Percentiles rank a stretch among this genome's conserved stretches.
Evolutionary conservation across 805 yeast species (phyloP).

Genomic region (Myxozyma mucilagina): DNA sequence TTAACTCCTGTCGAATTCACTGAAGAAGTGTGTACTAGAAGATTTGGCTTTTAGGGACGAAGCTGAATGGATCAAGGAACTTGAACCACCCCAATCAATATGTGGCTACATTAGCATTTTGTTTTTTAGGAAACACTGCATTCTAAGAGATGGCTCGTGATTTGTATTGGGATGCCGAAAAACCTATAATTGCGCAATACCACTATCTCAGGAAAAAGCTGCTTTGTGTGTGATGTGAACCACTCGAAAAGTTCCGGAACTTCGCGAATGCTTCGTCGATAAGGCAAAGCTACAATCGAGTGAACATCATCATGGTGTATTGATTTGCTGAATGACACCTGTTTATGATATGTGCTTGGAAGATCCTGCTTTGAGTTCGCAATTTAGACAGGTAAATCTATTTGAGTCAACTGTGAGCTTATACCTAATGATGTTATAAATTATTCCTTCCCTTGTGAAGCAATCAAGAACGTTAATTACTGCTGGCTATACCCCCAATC

Average conservation of each 20-base stretch:
- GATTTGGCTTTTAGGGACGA: not conserved
- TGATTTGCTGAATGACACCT: constrained; percentile 64
- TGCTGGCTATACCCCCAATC: constrained; percentile 80
- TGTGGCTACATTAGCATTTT: constrained; percentile 81
- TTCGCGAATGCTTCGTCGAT: constrained; percentile 69
- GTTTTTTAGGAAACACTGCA: constrained; percentile 88
- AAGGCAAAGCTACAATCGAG: constrained; percentile 50
- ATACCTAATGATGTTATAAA: constrained; percentile 7
- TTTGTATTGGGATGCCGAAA: constrained; percentile 79
- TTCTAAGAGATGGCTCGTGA: constrained; percentile 91
- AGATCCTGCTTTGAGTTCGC: constrained; percentile 28
- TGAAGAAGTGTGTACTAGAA: constrained; percentile 43
- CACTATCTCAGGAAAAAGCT: constrained; percentile 82
- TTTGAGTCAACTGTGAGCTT: not conserved
- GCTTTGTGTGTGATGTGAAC: constrained; percentile 84
- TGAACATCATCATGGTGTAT: constrained; percentile 68
- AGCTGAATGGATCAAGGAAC: not conserved
- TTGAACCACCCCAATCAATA: constrained; percentile 84
- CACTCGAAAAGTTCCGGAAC: constrained; percentile 76
- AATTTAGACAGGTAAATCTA: constrained; percentile 23
- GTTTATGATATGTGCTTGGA: constrained; percentile 48
- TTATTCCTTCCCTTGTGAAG: constrained; percentile 44
- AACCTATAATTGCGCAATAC: constrained; percentile 57
- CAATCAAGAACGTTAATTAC: constrained; percentile 63
- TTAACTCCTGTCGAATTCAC: constrained; percentile 82